Evolutionary conservation across 371 early-diverging fungal species (phyloP).

Genomic region (Blyttiomyces sp.): DNA sequence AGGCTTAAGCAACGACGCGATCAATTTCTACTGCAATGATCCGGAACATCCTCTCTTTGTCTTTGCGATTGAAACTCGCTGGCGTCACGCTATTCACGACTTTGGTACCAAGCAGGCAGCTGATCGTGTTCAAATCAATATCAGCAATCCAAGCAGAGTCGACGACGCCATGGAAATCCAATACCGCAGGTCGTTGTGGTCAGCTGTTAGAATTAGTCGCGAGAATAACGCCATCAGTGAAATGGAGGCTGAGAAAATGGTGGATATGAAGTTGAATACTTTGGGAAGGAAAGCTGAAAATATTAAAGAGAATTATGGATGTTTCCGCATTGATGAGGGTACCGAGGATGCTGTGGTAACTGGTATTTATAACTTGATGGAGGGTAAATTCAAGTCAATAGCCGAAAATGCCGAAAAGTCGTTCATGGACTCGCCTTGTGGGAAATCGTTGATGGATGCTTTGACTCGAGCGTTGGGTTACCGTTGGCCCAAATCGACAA

Average conservation of each 20-base stretch:
- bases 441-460: background rate
- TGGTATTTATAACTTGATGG: background rate
- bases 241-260: background rate
- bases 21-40: background rate
- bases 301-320: background rate
- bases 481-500: conserved; percentile 4
- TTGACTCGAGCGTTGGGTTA: background rate
- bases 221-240: background rate
- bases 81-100: conserved; percentile 4
- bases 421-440: background rate
- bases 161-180: background rate
- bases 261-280: background rate
- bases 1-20: background rate
- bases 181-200: background rate
- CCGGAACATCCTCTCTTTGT: conserved; percentile 15
- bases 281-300: background rate
- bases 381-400: background rate
- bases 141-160: background rate
- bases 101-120: background rate
- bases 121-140: too few relatives aligned
- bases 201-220: background rate
- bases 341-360: conserved; percentile 1
- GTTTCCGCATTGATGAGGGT: conserved; percentile 5
- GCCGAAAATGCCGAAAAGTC: background rate
- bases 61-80: conserved; percentile 7